These are phyloP conservation scores for Manihot esculenta DNA, from an alignment of 441 rosid species.

Conservation along the genomic window DNA sequence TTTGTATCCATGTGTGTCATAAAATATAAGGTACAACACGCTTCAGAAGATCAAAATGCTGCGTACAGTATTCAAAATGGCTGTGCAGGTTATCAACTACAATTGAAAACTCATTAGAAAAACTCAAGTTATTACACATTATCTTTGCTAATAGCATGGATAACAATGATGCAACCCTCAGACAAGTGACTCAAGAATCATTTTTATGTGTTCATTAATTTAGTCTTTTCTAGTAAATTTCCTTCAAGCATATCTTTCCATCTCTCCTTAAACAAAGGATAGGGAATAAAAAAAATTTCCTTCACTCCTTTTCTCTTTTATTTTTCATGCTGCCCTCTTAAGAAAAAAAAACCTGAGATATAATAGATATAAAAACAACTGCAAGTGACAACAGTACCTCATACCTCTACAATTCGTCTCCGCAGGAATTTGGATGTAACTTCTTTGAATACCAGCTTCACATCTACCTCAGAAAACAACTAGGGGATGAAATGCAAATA, in stretches of 20 bases:
- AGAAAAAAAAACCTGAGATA: neutral
- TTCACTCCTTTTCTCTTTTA: neutral
- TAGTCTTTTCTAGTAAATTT: conserved; percentile 1
- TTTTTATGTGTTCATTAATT: neutral
- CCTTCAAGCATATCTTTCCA: neutral
- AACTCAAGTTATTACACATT: neutral
- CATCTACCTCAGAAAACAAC: conserved; percentile 93
- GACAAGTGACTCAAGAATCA: neutral
- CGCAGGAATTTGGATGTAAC: conserved; percentile 86
- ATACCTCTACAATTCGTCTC: conserved; percentile 92
- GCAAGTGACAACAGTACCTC: conserved; percentile 18
- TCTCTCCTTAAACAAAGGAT: conserved; percentile 4
- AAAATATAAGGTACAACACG: neutral
- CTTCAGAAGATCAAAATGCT: neutral
- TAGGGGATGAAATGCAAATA: conserved; percentile 34
- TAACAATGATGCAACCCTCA: neutral
- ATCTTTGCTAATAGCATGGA: conserved; percentile 4
- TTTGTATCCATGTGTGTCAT: neutral
- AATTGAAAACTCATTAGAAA: neutral
- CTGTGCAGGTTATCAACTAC: neutral
- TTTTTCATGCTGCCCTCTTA: neutral
- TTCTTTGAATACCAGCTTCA: conserved; percentile 96
- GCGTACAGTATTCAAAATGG: neutral
- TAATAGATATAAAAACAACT: neutral
- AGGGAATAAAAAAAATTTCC: neutral